A percentile compares a stretch with the other conserved stretches of the same genome.
Conservation (phyloP, 768 basidiomycete species). For the Lentinus brumalis region DNA sequence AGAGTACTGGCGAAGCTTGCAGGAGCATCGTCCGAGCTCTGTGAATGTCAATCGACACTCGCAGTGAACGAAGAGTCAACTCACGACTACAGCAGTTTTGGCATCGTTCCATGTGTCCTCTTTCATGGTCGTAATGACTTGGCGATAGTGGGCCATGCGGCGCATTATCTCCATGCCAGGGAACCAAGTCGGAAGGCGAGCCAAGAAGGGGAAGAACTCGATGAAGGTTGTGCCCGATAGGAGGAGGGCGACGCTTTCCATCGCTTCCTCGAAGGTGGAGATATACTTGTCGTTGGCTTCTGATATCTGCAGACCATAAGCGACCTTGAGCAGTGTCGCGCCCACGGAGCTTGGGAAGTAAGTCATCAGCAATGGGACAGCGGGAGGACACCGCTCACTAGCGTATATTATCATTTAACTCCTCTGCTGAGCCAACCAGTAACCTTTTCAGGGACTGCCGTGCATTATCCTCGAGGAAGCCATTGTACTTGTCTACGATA, state of each 20-base stretch:
- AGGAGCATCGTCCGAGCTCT: neutral
- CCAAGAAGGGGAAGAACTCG: slow-evolving; percentile 36
- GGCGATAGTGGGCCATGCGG: slow-evolving; percentile 59
- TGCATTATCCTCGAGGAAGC: neutral
- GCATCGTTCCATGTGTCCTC: slow-evolving; percentile 59
- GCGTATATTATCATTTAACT: neutral
- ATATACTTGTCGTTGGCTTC: neutral
- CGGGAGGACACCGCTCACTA: too few relatives aligned
- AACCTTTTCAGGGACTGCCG: neutral
- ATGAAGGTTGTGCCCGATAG: slow-evolving; percentile 28
- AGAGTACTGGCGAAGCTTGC: neutral
- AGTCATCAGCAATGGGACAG: too few relatives aligned
- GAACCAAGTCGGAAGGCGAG: slow-evolving; percentile 59
- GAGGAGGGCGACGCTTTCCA: neutral
- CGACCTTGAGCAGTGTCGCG: neutral
- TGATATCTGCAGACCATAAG: neutral
- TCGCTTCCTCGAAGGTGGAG: slow-evolving; percentile 11
- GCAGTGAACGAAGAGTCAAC: too few relatives aligned
- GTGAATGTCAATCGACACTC: neutral
- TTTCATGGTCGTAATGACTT: slow-evolving; percentile 59
- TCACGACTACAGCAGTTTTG: slow-evolving; percentile 46
- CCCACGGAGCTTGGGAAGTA: neutral
- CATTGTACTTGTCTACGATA: neutral
- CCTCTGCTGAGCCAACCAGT: neutral
- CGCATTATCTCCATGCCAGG: slow-evolving; percentile 65